These are phyloP conservation scores for Thalassiosira sp. DNA, from an alignment of 352 stramenopile species.

Conservation along the genomic window DNA sequence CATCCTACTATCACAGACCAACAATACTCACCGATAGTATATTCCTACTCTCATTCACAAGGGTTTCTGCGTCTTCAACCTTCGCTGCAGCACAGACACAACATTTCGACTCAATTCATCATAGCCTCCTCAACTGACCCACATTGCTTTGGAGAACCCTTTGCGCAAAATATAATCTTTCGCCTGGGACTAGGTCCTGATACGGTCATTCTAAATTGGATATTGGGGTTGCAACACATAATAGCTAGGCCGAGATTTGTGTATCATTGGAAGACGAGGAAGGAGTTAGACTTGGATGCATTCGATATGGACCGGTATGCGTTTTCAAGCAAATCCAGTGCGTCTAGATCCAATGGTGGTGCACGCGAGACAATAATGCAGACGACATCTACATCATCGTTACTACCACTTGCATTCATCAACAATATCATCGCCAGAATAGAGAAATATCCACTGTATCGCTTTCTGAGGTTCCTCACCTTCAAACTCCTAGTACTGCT, in stretches of 20 bases:
- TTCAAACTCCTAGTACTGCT: conserved; percentile 90
- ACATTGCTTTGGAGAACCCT: conserved; percentile 75
- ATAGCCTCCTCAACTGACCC: conserved; percentile 55
- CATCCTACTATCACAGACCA: neutral
- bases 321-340: conserved; percentile 23
- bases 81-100: conserved; percentile 41
- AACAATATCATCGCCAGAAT: conserved; percentile 8
- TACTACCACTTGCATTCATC: conserved; percentile 1
- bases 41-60: conserved; percentile 63
- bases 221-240: conserved; percentile 68
- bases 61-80: conserved; percentile 60
- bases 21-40: conserved; percentile 41
- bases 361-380: conserved; percentile 1
- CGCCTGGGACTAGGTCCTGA: conserved; percentile 86
- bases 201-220: conserved; percentile 91
- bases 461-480: conserved; percentile 52
- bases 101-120: conserved; percentile 67
- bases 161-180: conserved; percentile 64
- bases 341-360: neutral
- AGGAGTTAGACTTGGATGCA: conserved; percentile 47
- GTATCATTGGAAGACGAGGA: conserved; percentile 44
- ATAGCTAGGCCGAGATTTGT: conserved; percentile 24
- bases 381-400: neutral
- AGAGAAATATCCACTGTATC: conserved; percentile 31
- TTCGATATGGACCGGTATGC: conserved; percentile 51